Evolutionary conservation across 1,284 basidiomycete genomes (phyloP), one percentile per base, ranked within the genome.

Genomic region (Ceratobasidium sp.): DNA sequence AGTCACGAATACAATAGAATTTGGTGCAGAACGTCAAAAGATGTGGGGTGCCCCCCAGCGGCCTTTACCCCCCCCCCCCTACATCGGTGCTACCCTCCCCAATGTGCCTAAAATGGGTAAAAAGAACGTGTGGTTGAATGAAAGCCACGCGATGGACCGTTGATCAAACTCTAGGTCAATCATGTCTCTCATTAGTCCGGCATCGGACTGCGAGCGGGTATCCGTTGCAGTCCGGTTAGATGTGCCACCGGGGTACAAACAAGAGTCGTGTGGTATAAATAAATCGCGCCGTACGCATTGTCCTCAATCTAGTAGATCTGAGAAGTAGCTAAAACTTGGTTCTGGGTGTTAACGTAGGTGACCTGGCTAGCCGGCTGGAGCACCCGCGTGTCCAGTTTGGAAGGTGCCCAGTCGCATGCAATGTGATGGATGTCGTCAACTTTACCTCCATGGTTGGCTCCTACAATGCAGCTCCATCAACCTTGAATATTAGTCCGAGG

Each of bases 81-180:
- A 30, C 27, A 30, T 30, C 27, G 27, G 27, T 30, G 27, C 27
- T 20, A 44, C 8, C 2, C 60, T 10, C 38, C 38, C 38, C 6
- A 6, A 64, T 64, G 7, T 44, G 10, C 23, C 35, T 38, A 8
- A 64, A 64, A 41, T 20, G 7, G 60, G n/a, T 14, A 44, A 5
- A 41, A 14, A 41, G 44, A 30, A 30, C 27, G 27, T 18, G 38
- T n/a, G 1, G 38, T 64, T 44, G 60, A 18, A 35, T 12, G 7
- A 27, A 18, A 33, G 57, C 57, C 57, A 60, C 57, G 57, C 57
- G 57, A 64, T 16, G 20, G 16, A 50, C n/a, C 38, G 35, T 64
- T 18, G 60, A 64, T 64, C 60, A 64, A 44, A 64, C 60, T 41
- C 60, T n/a, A 44, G 60, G 20, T 33, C n/a, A 23, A 33, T 30